phyloP scores from a whole-genome alignment of 495 filamentous ascomycete genomes.

The Hyaloscypha hepaticicola region DNA sequence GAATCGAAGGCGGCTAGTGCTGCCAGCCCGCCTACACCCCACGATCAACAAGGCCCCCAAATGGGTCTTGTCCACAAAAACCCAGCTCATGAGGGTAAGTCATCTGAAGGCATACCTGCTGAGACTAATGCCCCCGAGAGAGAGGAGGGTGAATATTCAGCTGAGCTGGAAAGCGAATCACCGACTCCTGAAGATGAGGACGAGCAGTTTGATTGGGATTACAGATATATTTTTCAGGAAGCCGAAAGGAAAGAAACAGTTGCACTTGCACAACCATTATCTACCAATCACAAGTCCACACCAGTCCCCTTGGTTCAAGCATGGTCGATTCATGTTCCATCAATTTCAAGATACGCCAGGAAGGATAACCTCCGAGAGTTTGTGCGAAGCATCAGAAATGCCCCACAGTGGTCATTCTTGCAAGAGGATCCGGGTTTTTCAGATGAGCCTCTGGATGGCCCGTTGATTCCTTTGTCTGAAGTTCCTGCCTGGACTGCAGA shows the following conservation, averaged over 20 bases:
- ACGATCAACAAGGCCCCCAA: not conserved
- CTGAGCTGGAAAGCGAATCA: constrained; percentile 7
- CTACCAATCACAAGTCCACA: constrained; percentile 33
- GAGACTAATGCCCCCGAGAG: not conserved
- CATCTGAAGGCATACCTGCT: not conserved
- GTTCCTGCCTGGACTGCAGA: constrained; percentile 23
- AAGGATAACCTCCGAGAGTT: constrained; percentile 47
- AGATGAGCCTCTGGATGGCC: constrained; percentile 32
- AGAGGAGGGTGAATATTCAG: constrained; percentile 2
- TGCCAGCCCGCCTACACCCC: not conserved
- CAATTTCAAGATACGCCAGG: constrained; percentile 47
- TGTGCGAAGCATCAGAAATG: constrained; percentile 40
- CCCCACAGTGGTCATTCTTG: constrained; percentile 41
- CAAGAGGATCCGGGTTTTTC: constrained; percentile 49
- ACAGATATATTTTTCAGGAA: constrained; percentile 41
- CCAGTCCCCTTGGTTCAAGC: constrained; percentile 26
- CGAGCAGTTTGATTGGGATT: constrained; percentile 41
- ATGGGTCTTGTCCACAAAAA: not conserved
- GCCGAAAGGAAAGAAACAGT: constrained; percentile 18
- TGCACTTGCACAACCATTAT: constrained; percentile 41
- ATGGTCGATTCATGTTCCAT: constrained; percentile 14
- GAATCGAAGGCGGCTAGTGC: constrained; percentile 6
- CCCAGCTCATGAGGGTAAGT: not conserved
- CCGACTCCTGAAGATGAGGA: constrained; percentile 19
- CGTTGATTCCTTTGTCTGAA: constrained; percentile 26